These are phyloP conservation scores for Phytophthora foliorum DNA, from an alignment of 352 stramenopile genomes.

Conservation along the genomic window DNA sequence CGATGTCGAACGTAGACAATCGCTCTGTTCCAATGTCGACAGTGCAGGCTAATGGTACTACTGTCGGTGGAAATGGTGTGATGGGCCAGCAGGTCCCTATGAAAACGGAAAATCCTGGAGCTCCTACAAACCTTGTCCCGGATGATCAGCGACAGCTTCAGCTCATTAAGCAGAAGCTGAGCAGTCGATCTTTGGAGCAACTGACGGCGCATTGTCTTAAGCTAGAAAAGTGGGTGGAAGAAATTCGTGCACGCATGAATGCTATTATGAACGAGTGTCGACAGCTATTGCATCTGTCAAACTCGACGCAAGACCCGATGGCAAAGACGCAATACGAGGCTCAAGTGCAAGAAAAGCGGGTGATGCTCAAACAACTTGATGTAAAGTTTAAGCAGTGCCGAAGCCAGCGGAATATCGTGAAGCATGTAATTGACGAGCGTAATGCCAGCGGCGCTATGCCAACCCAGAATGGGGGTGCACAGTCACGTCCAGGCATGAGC, in stretches of 20 bases:
- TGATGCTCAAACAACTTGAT: conserved; percentile 78
- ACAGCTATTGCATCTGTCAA: conserved; percentile 79
- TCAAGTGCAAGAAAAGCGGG: conserved; percentile 77
- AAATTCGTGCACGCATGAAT: conserved; percentile 84
- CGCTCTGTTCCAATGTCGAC: conserved; percentile 11
- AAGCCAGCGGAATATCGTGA: conserved; percentile 84
- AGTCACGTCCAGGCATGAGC: conserved; percentile 6
- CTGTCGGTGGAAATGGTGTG: conserved; percentile 15
- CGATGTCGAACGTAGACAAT: conserved; percentile 38
- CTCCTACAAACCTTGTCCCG: conserved; percentile 59
- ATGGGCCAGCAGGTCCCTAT: conserved; percentile 28
- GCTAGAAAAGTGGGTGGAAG: conserved; percentile 82
- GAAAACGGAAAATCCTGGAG: conserved; percentile 33
- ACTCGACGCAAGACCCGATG: conserved; percentile 73
- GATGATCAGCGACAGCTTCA: conserved; percentile 80
- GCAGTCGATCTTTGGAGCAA: conserved; percentile 73
- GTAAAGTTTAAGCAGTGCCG: conserved; percentile 85
- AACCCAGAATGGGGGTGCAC: conserved; percentile 20
- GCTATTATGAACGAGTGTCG: conserved; percentile 86
- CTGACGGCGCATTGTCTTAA: conserved; percentile 85
- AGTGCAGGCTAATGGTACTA: conserved; percentile 16
- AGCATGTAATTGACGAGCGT: conserved; percentile 78
- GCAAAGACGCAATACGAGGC: conserved; percentile 73
- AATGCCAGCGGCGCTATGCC: conserved; percentile 24
- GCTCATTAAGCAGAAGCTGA: conserved; percentile 79